Evolutionary conservation across 2,329 filamentous ascomycete genomes (phyloP).

Genomic region (Talaromyces islandicus): DNA sequence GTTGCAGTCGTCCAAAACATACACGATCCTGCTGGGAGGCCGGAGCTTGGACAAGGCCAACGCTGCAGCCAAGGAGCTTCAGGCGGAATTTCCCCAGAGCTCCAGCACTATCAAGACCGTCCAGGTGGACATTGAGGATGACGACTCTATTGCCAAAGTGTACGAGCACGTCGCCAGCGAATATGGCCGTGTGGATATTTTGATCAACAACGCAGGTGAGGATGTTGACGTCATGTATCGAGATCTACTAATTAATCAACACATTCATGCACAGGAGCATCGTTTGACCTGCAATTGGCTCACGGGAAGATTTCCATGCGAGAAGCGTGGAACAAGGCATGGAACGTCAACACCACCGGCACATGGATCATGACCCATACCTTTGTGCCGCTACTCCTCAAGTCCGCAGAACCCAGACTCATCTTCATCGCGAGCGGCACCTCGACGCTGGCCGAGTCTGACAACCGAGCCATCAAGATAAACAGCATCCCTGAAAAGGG

Average conservation of each 20-base stretch:
- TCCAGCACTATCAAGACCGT: slow-evolving; percentile 41
- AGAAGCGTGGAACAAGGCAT: slow-evolving; percentile 41
- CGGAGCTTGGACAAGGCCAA: slow-evolving; percentile 49
- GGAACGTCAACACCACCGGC: slow-evolving; percentile 47
- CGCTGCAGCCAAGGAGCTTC: slow-evolving; percentile 38
- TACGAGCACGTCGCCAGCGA: slow-evolving; percentile 38
- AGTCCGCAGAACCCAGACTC: slow-evolving; percentile 41
- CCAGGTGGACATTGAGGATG: slow-evolving; percentile 50
- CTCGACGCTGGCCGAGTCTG: slow-evolving; percentile 26
- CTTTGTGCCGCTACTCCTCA: slow-evolving; percentile 49
- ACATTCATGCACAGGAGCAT: background rate
- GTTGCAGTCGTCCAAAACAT: slow-evolving; percentile 39
- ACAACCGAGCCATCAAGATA: background rate
- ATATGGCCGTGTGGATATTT: slow-evolving; percentile 44
- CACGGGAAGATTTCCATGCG: slow-evolving; percentile 19
- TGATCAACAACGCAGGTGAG: slow-evolving; percentile 55
- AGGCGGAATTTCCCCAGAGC: slow-evolving; percentile 35
- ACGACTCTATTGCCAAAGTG: slow-evolving; percentile 46
- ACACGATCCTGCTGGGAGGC: slow-evolving; percentile 52
- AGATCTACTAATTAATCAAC: no score
- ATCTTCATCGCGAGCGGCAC: slow-evolving; percentile 44
- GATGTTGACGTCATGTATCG: background rate
- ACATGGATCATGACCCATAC: slow-evolving; percentile 40
- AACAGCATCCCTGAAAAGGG: slow-evolving; percentile 17
- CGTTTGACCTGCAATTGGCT: background rate